These are phyloP conservation scores for Phytophthora fragariae DNA, from an alignment of 352 stramenopile species.

Conservation along the genomic window DNA sequence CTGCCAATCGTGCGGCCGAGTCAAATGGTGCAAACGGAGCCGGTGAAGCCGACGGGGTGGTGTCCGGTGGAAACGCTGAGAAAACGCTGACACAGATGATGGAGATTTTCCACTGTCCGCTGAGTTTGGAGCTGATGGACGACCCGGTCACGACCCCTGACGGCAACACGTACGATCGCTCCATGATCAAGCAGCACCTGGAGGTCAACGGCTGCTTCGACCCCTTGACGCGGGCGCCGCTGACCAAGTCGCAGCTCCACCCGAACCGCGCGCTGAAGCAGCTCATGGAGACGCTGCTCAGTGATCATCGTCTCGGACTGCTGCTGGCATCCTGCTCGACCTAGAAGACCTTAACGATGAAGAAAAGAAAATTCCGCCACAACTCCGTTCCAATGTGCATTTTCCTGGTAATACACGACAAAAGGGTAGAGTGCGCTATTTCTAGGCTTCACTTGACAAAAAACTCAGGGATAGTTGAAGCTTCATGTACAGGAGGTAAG, in stretches of 20 bases:
- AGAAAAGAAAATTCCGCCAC: neutral
- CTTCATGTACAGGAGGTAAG: neutral
- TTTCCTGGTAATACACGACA: conserved; percentile 23
- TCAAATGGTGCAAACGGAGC: conserved; percentile 10
- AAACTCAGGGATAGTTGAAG: neutral
- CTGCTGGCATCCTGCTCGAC: conserved; percentile 59
- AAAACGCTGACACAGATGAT: conserved; percentile 74
- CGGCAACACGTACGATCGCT: conserved; percentile 79
- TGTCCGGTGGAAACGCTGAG: conserved; percentile 28
- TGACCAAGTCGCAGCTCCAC: conserved; percentile 68
- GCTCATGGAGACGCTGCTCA: conserved; percentile 76
- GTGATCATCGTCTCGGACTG: conserved; percentile 63
- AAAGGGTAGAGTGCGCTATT: too few species aligned
- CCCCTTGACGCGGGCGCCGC: conserved; percentile 62
- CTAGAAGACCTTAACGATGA: conserved; percentile 19
- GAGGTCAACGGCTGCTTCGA: conserved; percentile 80
- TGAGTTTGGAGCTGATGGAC: conserved; percentile 84
- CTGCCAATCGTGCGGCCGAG: neutral
- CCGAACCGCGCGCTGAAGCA: conserved; percentile 77
- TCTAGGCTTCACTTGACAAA: too few species aligned
- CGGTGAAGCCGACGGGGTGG: conserved; percentile 4
- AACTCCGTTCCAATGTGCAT: conserved; percentile 3
- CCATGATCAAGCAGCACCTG: conserved; percentile 81
- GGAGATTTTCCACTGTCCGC: conserved; percentile 72
- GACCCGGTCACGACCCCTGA: conserved; percentile 78